These are phyloP conservation scores for Termitomyces sp. DNA, from an alignment of 768 basidiomycete species.

Conservation along the genomic window DNA sequence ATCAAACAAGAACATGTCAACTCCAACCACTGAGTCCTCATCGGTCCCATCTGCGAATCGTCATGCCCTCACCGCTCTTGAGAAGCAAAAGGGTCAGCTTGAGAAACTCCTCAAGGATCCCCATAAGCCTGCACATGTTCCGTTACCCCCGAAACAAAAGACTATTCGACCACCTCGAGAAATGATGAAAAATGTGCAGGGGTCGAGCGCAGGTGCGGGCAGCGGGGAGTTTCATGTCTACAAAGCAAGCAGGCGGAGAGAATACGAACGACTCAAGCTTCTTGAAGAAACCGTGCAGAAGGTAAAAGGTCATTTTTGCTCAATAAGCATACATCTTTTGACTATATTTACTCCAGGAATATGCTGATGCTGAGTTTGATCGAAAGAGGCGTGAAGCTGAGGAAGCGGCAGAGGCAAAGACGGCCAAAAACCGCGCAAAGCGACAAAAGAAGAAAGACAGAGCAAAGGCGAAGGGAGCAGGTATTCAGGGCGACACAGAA, in stretches of 20 bases:
- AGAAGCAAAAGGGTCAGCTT: slow-evolving; percentile 60
- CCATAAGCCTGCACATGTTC: slow-evolving; percentile 72
- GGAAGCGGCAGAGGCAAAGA: slow-evolving; percentile 76
- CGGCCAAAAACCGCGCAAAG: slow-evolving; percentile 92
- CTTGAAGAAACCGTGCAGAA: slow-evolving; percentile 80
- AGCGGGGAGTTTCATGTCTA: slow-evolving; percentile 99
- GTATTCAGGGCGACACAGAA: slow-evolving; percentile 19
- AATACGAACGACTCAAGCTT: slow-evolving; percentile 90
- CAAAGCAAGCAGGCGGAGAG: slow-evolving; percentile 88
- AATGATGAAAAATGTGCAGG: slow-evolving; percentile 99
- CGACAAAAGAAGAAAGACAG: slow-evolving; percentile 89
- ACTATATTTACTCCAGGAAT: slow-evolving; percentile 47
- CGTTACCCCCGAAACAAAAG: slow-evolving; percentile 79
- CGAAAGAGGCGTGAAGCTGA: slow-evolving; percentile 67
- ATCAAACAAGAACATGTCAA: slow-evolving; percentile 7
- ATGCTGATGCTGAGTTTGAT: slow-evolving; percentile 68
- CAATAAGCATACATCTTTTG: slow-evolving; percentile 3
- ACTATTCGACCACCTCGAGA: slow-evolving; percentile 76
- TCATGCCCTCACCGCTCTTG: slow-evolving; percentile 48
- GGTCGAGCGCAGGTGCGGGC: slow-evolving; percentile 94
- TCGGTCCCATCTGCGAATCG: slow-evolving; percentile 32
- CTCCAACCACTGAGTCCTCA: slow-evolving; percentile 13
- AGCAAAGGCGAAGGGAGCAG: slow-evolving; percentile 39
- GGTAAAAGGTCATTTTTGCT: slow-evolving; percentile 37
- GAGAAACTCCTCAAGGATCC: slow-evolving; percentile 91